phyloP scores from a whole-genome alignment of 352 stramenopile genomes.

The Thraustochytrium striatum region DNA sequence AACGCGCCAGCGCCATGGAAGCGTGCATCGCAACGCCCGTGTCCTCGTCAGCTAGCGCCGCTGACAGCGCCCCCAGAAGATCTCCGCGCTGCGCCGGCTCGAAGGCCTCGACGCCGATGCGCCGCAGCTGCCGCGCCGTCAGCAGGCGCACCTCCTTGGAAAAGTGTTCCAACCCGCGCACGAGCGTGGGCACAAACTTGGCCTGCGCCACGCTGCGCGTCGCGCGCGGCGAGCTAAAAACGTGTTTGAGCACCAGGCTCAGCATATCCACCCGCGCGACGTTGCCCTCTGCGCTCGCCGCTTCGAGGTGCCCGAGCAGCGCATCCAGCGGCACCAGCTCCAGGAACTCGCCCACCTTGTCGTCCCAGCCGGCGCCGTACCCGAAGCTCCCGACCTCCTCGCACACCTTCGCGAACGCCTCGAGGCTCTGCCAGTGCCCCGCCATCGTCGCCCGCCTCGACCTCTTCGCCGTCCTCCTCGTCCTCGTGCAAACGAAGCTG shows the following conservation, averaged over 20 bases:
- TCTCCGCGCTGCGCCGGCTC: background rate
- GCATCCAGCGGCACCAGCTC: background rate
- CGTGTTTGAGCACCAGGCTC: slow-evolving; percentile 3
- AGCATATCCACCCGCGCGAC: background rate
- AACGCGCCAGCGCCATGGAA: background rate
- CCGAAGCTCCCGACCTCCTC: background rate
- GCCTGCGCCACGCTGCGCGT: background rate
- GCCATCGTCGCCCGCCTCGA: background rate
- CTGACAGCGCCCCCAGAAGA: background rate
- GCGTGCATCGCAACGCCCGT: slow-evolving; percentile 11
- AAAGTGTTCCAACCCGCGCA: background rate
- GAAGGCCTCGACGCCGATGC: background rate
- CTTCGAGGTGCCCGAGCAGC: background rate
- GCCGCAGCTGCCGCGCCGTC: background rate
- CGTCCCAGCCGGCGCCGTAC: background rate
- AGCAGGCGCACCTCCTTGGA: background rate
- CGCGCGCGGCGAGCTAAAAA: background rate
- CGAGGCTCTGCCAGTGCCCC: background rate
- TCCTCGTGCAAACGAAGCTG: too few species aligned
- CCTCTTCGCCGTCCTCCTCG: too few species aligned
- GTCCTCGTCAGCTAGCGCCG: slow-evolving; percentile 4
- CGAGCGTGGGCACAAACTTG: background rate
- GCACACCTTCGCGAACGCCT: background rate
- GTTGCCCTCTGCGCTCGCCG: background rate
- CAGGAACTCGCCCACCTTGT: background rate